Evolutionary conservation across 805 yeast species (phyloP), one percentile per base, ranked within the genome.

Genomic region (Ogataea pini): DNA sequence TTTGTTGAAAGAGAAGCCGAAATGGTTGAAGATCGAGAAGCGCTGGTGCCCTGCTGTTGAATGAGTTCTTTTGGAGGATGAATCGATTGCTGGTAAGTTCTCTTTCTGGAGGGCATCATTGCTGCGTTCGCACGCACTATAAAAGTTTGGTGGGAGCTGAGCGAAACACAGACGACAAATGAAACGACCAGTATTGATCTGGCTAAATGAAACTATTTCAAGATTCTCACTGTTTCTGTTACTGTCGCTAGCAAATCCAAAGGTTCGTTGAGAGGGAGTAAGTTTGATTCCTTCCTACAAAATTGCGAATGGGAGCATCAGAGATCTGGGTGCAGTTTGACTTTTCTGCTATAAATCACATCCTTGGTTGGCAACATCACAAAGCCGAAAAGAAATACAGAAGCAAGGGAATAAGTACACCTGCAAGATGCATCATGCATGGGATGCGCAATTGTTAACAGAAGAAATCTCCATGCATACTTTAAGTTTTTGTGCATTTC

Each of bases 341-440:
- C 32, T 25, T 25, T n/a, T 38, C 42, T 25, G 33, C 25, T 39
- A 25, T 39, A 16, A 22, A 39, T 22, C 42, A 16, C 33, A 39
- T 25, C 33, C 41, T 14, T 17, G 22, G 24, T 36, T 37, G 41
- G 41, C 42, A 39, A 39, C 33, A 7, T 28, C 25, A 18, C 42
- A 25, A 39, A 39, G 34, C 33, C 42, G 42, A 39, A 39, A 27
- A 39, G 42, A 18, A 39, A 39, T 39, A n/a, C 42, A 39, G 24
- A 39, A 39, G 42, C 42, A 39, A 39, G 33, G n/a, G 42, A 39
- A 39, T 13, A 39, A 27, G 18, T 18, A 18, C 4, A 8, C 33
- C 20, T 36, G 40, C 40, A 36, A 17, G 29, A 20, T 36, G 40
- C 18, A 14, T 22, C 18, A 36, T 36, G 40, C 31, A 29, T 17